Evolutionary conservation across 208 protist genomes (phyloP), one percentile per base, ranked within the genome.

Genomic region (Wallacemonas sp.): DNA sequence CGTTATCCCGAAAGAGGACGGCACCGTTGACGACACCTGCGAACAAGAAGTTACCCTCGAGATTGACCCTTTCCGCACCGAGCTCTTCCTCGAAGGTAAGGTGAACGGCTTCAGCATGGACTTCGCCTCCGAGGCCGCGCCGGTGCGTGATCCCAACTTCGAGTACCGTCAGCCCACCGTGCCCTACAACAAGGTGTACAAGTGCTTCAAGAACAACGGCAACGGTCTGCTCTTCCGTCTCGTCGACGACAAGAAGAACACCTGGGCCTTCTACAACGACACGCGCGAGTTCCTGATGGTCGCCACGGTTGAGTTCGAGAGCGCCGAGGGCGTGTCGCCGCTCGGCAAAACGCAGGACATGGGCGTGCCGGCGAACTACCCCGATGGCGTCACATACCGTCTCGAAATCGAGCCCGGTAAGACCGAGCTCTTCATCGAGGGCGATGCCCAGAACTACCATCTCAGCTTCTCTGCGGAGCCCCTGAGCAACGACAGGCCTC

Each of bases 261-360:
- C 67, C 53, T 94, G 88, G 88, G 77, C 75, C 58, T 94, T 90
- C 75, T 87, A 94, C 75, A 94, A 94, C 70, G 85, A 94, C 70
- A 90, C 88, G 1, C 55, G 65, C 26, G 72, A 88, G 5, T 92
- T 86, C 64, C 69, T 77, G 34, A 95, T 95, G 88, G 73, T 78
- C 36, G 75, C 77, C 46, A 90, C 74, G 31, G 78, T 87, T 8
- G 69, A 70, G 45, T 91, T 94, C 74, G 68, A 68, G 19, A 76
- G 71, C 64, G 72, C 58, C 42, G 74, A 68, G 36, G 68, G 69
- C 11, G 77, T 90, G 46, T 53, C 62, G 58, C 77, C 80, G 26
- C 68, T 91, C 24, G 82, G 82, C 34, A 90, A 89, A 60, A 83
- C 87, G 22, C 58, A 73, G 45, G 66, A 75, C 38, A 64, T 71